These are phyloP conservation scores for Blastobotrys buckinghamii DNA, from an alignment of 1,139 yeast genomes.

Conservation along the genomic window DNA sequence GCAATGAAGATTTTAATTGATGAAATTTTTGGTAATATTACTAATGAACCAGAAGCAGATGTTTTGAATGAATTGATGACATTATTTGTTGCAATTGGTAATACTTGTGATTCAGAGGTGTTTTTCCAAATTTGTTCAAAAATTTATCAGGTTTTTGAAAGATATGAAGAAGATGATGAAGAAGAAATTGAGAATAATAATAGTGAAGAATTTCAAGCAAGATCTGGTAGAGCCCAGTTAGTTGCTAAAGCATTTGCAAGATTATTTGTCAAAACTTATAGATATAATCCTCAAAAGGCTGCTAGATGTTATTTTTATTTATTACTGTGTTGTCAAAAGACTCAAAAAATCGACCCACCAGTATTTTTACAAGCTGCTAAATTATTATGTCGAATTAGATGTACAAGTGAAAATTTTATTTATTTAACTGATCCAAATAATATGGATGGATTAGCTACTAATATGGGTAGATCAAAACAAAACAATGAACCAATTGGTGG, in stretches of 20 bases:
- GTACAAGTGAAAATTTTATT: slow-evolving; percentile 42
- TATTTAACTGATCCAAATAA: slow-evolving; percentile 53
- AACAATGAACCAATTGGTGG: slow-evolving; percentile 17
- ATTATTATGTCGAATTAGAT: slow-evolving; percentile 51
- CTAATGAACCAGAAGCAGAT: slow-evolving; percentile 29
- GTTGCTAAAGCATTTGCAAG: slow-evolving; percentile 36
- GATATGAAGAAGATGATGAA: not conserved
- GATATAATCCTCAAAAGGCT: slow-evolving; percentile 29
- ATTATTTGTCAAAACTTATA: slow-evolving; percentile 31
- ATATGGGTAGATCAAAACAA: slow-evolving; percentile 46
- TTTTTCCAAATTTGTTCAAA: slow-evolving; percentile 8
- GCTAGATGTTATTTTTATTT: slow-evolving; percentile 28
- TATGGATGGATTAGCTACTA: slow-evolving; percentile 61
- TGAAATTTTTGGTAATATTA: slow-evolving; percentile 18
- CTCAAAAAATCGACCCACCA: slow-evolving; percentile 18
- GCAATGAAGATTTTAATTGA: slow-evolving; percentile 19
- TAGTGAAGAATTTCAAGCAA: not conserved
- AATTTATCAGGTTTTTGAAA: slow-evolving; percentile 1
- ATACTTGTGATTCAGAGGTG: slow-evolving; percentile 10
- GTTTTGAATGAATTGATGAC: slow-evolving; percentile 37
- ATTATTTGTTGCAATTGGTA: slow-evolving; percentile 9
- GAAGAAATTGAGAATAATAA: not conserved
- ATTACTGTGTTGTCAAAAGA: slow-evolving; percentile 21
- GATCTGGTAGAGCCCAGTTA: slow-evolving; percentile 13
- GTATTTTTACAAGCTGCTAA: slow-evolving; percentile 48